Base-by-base conservation (phyloP, 257 asterid genomes). In the Rehmannia glutinosa region DNA sequence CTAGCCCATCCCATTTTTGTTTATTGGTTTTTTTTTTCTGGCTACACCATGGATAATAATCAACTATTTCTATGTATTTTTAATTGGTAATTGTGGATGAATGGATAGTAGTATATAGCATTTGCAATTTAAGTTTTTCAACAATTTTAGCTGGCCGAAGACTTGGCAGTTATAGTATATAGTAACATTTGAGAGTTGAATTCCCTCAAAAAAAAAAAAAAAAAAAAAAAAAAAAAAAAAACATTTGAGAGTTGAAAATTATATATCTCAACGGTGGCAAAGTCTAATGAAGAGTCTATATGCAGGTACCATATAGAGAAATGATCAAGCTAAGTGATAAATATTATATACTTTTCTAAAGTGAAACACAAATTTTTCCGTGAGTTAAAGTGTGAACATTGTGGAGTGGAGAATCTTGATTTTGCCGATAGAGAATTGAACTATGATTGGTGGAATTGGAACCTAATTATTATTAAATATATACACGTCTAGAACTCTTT, bases 311-410 rank as follows among this genome's bases (percentile, higher is more conserved):
- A 73, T 71, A 27, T 41, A 32, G 21, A 12, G n/a, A 11, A 38
- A n/a, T 12, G n/a, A n/a, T n/a, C n/a, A n/a, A n/a, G n/a, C n/a
- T 9, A 23, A 3, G 36, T 32, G 11, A 19, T 3, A 25, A 41
- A 43, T 25, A 36, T 43, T 15, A 55, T n/a, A n/a, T 30, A 8
- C 15, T 15, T 66, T 21, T 5, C 35, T 2, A 20, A 56, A 45
- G 20, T 57, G 69, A 20, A 53, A 15, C 30, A 12, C 30, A 12
- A 7, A 30, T 4, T 4, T 21, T 59, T 73, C 25, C 47, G 5
- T 12, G 0, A 3, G 8, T 17, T 38, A 7, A 53, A 47, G 70
- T 76, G 82, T 66, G 84, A 76, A 76, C 58, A 41, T 51, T 24
- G 52, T 13, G 45, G 39, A 66, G 59, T 65, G 66, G 64, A 21